Base-by-base conservation (phyloP, 1,284 basidiomycete species). In the Ganoderma lucidum region DNA sequence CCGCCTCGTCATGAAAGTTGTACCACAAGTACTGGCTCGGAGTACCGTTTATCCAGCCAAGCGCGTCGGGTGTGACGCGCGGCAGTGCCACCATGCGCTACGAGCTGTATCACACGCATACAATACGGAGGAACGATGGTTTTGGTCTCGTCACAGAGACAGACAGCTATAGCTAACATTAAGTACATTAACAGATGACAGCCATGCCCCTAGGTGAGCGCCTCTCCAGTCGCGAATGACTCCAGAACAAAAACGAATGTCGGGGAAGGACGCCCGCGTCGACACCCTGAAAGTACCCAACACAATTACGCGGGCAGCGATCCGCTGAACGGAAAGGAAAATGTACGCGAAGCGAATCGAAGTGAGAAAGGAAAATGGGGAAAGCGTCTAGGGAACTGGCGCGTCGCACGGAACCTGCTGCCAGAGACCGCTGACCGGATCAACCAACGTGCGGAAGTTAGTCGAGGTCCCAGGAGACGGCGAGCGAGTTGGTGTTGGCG, bases 401-500 rank as follows among this genome's bases (percentile, higher is more conserved):
- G 44, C 6, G 61, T 61, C 61, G 56, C 62, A 41, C 12, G 59
- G 64, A 61, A 66, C 56, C 64, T 62, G 35, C 30, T 6, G 23
- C 53, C 17, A 35, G 51, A 51, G 28, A 6, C 60, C 17, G 39
- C 35, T 9, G 35, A 17, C n/a, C 58, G 53, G 28, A 6, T 44
- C 58, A 23, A 35, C 48, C 42, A 44, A 39, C 44, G 60, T 55
- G 37, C 23, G 3, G 10, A 32, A 70, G 70, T 63, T 62, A 59
- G 66, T 68, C 68, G 75, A 75, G 75, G 62, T 71, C 58, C 75
- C 75, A 76, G 12, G 70, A 56, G 55, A 76, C 70, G 15, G 45
- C 63, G 65, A 75, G 71, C 51, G 73, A 72, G 60, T 73, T 74
- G 15, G 68, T 71, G 64, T 69, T 68, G 65, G 75, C 72, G 51